Conservation (phyloP, 495 filamentous ascomycete genomes). For the Symbiotaphrina buchneri region DNA sequence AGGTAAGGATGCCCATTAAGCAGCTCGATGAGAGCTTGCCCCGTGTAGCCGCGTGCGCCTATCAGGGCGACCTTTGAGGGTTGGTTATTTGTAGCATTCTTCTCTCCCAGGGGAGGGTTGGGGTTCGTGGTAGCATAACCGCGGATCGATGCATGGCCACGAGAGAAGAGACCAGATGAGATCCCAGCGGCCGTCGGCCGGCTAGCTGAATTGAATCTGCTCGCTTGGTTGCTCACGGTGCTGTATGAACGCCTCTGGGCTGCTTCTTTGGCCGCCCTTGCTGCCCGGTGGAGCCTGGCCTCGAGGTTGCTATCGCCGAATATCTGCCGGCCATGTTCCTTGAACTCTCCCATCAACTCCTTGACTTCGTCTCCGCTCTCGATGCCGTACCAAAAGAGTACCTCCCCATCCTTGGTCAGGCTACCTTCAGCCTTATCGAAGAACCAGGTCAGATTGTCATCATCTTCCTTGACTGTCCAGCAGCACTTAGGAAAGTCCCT, state of each 20-base stretch:
- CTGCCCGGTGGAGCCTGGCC: conserved; percentile 56
- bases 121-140: conserved; percentile 64
- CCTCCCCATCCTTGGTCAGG: conserved; percentile 59
- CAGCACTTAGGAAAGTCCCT: conserved; percentile 80
- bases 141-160: conserved; percentile 8
- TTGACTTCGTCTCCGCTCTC: conserved; percentile 70
- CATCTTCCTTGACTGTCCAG: conserved; percentile 93
- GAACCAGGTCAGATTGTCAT: conserved; percentile 97
- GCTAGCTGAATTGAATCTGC: too few relatives aligned
- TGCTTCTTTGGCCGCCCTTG: conserved; percentile 14
- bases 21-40: conserved; percentile 75
- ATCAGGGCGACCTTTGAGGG: conserved; percentile 79
- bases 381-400: conserved; percentile 94
- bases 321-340: conserved; percentile 62
- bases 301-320: conserved; percentile 84
- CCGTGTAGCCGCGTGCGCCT: conserved; percentile 89
- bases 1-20: conserved; percentile 85
- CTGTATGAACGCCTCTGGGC: background rate
- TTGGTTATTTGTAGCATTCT: conserved; percentile 64
- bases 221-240: background rate
- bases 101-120: conserved; percentile 87
- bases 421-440: conserved; percentile 94
- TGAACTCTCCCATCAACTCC: conserved; percentile 74
- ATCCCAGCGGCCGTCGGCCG: too few relatives aligned
- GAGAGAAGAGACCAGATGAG: background rate